Base-by-base conservation (phyloP, 2,329 filamentous ascomycete genomes). In the Botrytis cinerea region DNA sequence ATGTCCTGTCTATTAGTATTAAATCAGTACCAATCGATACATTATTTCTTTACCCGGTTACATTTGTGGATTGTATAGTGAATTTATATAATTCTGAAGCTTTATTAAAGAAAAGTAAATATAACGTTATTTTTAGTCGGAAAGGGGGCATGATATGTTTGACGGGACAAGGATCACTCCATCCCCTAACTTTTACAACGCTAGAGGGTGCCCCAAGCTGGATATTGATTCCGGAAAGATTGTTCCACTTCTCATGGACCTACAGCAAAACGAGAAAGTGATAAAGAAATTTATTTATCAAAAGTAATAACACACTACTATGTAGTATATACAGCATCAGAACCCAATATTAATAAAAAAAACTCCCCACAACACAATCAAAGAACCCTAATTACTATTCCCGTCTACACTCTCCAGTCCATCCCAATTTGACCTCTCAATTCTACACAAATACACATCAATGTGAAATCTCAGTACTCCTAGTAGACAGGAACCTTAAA, bases 401-500 rank as follows among this genome's bases (percentile, higher is more conserved):
- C 12, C 5, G 14, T 14, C 2, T 54, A n/a, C 5, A 54, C 6
- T 12, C 48, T n/a, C 22, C 48, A n/a, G 22, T 14, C 2, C 48
- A 12, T n/a, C 5, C 12, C 2, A n/a, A 48, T 10, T 22, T 48
- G 22, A 4, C 22, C 8, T 25, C 46, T 8, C 9, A 4, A 9
- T 48, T 9, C 3, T 1, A 20, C 22, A 2, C 22, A 4, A 48
- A 14, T 1, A n/a, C n/a, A 51, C 25, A 14, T 14, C 48, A 14
- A 16, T 2, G 7, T n/a, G 12, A n/a, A 51, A n/a, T 14, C 48
- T n/a, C 12, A 68, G 14, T 14, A 51, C 35, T 8, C 28, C 38
- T 75, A 77, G 35, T 77, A 77, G 5, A 76, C 74, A n/a, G 75
- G 74, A 25, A 77, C 10, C 43, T 74, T 75, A 14, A 76, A 73